Percentiles rank a stretch among this genome's conserved stretches.
phyloP scores from a whole-genome alignment of 805 yeast species.

The Pichia sporocuriosa region DNA sequence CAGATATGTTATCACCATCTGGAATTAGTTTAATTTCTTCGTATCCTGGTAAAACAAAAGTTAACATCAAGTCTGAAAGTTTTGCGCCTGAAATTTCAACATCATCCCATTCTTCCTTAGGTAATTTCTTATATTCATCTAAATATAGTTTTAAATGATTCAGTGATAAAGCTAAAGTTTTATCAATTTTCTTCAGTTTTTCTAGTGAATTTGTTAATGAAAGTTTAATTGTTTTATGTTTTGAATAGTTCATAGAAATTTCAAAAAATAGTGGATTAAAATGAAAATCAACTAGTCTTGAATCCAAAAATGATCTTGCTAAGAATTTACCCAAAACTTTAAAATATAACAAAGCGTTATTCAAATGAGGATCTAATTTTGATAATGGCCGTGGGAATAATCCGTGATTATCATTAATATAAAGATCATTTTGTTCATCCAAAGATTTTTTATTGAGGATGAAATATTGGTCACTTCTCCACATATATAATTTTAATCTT shows the following conservation, averaged over 20 bases:
- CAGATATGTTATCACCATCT: conserved; percentile 45
- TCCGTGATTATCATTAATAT: conserved; percentile 41
- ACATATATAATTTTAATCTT: conserved; percentile 48
- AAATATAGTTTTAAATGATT: conserved; percentile 40
- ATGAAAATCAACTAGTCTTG: conserved; percentile 78
- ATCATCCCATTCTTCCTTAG: conserved; percentile 8
- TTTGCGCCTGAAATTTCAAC: conserved; percentile 25
- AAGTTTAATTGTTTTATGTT: conserved; percentile 1
- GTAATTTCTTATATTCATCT: conserved; percentile 15
- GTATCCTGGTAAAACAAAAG: conserved; percentile 74
- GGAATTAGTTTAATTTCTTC: conserved; percentile 50
- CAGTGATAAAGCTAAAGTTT: conserved; percentile 51
- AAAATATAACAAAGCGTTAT: conserved; percentile 46
- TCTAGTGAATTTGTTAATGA: conserved; percentile 24
- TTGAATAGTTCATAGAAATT: conserved; percentile 34
- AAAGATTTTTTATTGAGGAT: neutral
- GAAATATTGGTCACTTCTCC: conserved; percentile 46
- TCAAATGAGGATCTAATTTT: conserved; percentile 29
- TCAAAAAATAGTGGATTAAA: conserved; percentile 69
- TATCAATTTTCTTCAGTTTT: conserved; percentile 47
- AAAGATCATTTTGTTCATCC: conserved; percentile 21
- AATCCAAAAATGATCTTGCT: conserved; percentile 81
- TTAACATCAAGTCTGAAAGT: conserved; percentile 50
- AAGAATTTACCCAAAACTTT: conserved; percentile 71
- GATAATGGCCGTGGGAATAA: conserved; percentile 67